A percentile compares a stretch with the other conserved stretches of the same genome.
Conservation (phyloP, 495 filamentous ascomycete genomes). For the Annulohypoxylon moriforme region DNA sequence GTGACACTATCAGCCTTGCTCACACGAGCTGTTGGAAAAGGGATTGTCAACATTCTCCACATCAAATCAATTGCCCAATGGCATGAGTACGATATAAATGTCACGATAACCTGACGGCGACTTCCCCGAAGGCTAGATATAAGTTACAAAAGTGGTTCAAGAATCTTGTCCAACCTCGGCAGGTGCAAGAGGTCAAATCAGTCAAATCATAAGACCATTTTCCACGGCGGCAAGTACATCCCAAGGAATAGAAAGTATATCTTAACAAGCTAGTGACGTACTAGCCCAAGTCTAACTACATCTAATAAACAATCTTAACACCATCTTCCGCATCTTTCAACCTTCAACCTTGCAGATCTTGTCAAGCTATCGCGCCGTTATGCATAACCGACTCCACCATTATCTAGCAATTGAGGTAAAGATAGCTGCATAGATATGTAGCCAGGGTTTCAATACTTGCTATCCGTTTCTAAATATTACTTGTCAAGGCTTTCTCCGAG, state of each 20-base stretch:
- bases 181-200: slow-evolving; percentile 20
- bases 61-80: slow-evolving; percentile 37
- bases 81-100: not conserved
- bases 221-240: slow-evolving; percentile 15
- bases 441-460: slow-evolving; percentile 14
- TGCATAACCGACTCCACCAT: slow-evolving; percentile 36
- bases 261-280: slow-evolving; percentile 21
- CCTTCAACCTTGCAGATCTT: slow-evolving; percentile 29
- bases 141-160: slow-evolving; percentile 21
- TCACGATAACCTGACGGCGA: slow-evolving; percentile 25
- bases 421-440: slow-evolving; percentile 20
- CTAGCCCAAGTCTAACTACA: too few relatives aligned
- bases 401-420: slow-evolving; percentile 32
- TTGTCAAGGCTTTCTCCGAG: slow-evolving; percentile 8
- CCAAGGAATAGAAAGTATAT: slow-evolving; percentile 15
- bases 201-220: slow-evolving; percentile 26
- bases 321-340: not conserved
- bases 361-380: slow-evolving; percentile 19
- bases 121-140: slow-evolving; percentile 21
- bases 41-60: slow-evolving; percentile 25
- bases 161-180: slow-evolving; percentile 16
- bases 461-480: slow-evolving; percentile 17
- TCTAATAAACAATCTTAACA: slow-evolving; percentile 13
- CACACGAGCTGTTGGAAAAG: slow-evolving; percentile 13
- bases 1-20: slow-evolving; percentile 44